Percentiles rank a stretch among this genome's conserved stretches.
These are phyloP conservation scores for Penstemon newberryi DNA, from an alignment of 257 asterid species.

Conservation along the genomic window DNA sequence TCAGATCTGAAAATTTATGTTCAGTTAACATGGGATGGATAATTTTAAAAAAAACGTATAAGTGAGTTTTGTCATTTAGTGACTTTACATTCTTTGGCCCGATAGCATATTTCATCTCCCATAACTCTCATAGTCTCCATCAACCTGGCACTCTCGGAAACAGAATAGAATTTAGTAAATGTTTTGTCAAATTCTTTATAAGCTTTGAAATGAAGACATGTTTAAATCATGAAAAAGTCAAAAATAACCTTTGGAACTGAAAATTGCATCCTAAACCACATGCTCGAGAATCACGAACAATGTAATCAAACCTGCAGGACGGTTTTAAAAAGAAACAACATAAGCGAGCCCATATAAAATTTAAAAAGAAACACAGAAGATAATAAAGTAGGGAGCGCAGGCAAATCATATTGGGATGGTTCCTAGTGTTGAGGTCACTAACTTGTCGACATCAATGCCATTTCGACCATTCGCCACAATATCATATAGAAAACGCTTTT, in stretches of 20 bases:
- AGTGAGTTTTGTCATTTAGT: conserved; percentile 9
- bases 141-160: conserved; percentile 48
- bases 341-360: not conserved
- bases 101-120: conserved; percentile 92
- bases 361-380: not conserved
- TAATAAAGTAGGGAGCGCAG: conserved; percentile 4
- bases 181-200: conserved; percentile 3
- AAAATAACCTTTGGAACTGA: conserved; percentile 69
- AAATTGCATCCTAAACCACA: conserved; percentile 93
- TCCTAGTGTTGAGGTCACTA: conserved; percentile 40
- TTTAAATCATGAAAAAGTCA: conserved; percentile 20
- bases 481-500: conserved; percentile 79
- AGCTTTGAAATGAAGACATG: conserved; percentile 7
- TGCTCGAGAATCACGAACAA: conserved; percentile 84
- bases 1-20: conserved; percentile 58
- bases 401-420: conserved; percentile 16
- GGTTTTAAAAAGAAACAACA: conserved; percentile 16
- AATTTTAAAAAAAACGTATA: conserved; percentile 6
- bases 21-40: conserved; percentile 24
- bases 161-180: not conserved
- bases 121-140: conserved; percentile 92
- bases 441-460: conserved; percentile 99
- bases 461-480: conserved; percentile 98
- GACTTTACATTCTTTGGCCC: conserved; percentile 79
- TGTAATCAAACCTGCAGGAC: conserved; percentile 81